Base-by-base conservation (phyloP, 345 rosid genomes). In the Pelargonium nanum region DNA sequence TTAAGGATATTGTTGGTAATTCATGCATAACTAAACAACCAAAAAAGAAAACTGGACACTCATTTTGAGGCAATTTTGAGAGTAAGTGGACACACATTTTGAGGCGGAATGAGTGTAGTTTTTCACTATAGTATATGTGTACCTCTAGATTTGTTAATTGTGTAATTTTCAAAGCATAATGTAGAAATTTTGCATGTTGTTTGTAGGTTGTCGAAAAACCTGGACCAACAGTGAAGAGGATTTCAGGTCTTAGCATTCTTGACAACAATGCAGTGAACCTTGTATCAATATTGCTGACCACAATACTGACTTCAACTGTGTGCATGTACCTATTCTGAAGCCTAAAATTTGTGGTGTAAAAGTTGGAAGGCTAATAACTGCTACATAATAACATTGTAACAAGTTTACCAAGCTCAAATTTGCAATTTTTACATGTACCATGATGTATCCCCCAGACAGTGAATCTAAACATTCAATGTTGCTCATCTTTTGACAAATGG, bases 181-280 rank as follows among this genome's bases (percentile, higher is more conserved):
- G 15, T 12, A 40, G 15, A 40, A 40, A 40, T 40, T 17, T 8
- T 40, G 22, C n/a, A 21, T 0, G 55, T 4, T 52, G 6, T 53
- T 67, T 67, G 71, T 84, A 92, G 99, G 84, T 89, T 70, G 99
- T 89, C 10, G 89, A 91, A 58, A 89, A 81, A 77, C 87, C 91
- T 9, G 99, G 96, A 52, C 96, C 94, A 24, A 89, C 97, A 0
- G 99, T 93, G 67, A 87, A 77, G 84, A 93, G 72, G 76, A 89
- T 93, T 10, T 79, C 97, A 16, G 99, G 96, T 32, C 70, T 93
- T 19, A 70, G 75, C 68, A 71, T 87, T 73, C 91, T 93, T 20
- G 99, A 93, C 80, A 93, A 93, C 88, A 85, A 93, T 66, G 81
- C 79, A 1, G 99, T 93, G 67, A 89, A 93, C 79, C 78, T 89